These are phyloP conservation scores for Xylaria nigripes DNA, from an alignment of 495 filamentous ascomycete species.

Conservation along the genomic window DNA sequence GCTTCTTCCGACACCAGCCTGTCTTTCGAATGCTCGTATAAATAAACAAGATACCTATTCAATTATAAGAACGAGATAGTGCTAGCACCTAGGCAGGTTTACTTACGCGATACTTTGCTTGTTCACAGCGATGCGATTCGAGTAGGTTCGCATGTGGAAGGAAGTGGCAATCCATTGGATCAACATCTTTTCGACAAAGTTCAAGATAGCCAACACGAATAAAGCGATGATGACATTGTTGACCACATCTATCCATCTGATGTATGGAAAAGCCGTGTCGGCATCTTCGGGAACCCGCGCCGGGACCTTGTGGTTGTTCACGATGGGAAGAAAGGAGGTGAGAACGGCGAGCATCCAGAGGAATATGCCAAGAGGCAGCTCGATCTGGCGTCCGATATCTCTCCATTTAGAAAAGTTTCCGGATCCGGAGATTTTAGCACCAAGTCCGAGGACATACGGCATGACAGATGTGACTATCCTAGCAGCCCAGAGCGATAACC, in stretches of 20 bases:
- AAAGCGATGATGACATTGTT: conserved; percentile 82
- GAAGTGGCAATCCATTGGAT: conserved; percentile 91
- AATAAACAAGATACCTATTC: conserved; percentile 57
- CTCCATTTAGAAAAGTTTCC: conserved; percentile 85
- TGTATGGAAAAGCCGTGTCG: conserved; percentile 42
- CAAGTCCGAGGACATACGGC: conserved; percentile 54
- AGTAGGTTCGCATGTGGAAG: conserved; percentile 87
- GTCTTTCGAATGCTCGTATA: conserved; percentile 73
- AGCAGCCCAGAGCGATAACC: conserved; percentile 83
- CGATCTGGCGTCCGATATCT: conserved; percentile 78
- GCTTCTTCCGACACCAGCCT: conserved; percentile 66
- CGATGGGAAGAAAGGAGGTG: conserved; percentile 59
- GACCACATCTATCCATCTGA: conserved; percentile 64
- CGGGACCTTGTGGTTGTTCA: conserved; percentile 63
- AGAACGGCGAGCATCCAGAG: conserved; percentile 87
- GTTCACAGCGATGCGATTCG: conserved; percentile 85
- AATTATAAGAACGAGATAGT: conserved; percentile 1
- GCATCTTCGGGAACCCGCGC: conserved; percentile 20
- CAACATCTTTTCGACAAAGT: conserved; percentile 86
- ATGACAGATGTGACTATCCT: conserved; percentile 68
- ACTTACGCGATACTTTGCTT: conserved; percentile 68
- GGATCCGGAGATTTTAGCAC: conserved; percentile 74
- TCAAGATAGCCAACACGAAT: conserved; percentile 72
- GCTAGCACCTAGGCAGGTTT: conserved; percentile 8
- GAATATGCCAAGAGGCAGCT: conserved; percentile 79